Evolutionary conservation across 768 basidiomycete genomes (phyloP), one percentile per base, ranked within the genome.

Genomic region (Rhodosporidiobolus odoratus): DNA sequence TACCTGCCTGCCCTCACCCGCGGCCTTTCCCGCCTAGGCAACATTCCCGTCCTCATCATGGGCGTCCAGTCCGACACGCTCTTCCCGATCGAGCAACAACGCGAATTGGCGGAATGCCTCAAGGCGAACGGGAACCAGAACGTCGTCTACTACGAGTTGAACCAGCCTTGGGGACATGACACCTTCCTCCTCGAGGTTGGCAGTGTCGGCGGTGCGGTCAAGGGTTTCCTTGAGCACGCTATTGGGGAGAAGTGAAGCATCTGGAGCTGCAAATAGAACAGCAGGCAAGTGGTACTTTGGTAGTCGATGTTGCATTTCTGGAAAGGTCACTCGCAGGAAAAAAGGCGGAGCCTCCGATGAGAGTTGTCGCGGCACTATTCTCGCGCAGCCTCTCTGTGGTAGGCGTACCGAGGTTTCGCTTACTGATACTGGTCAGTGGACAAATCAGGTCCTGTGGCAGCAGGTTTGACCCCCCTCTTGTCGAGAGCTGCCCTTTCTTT

Each of bases 161-260:
- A 95, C 35, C 94, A 95, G 15, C 94, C 98, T n/a, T 98, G 93
- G 94, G 96, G 96, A 2, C 95, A 99, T 77, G 95, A 99, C 80
- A 97, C 93, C 30, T 97, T 97, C 82, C 82, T 98, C 87, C 89
- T 96, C 75, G 93, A 96, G 78, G 86, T 91, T 15, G 82, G 88
- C 70, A 93, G 92, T 76, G 91, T 97, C 0, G 92, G 92, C 15
- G 89, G 92, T 2, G 93, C 92, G 2, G 88, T 97, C 65, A 84
- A 90, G 70, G 93, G 93, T 0, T 95, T 96, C 82, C 81, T 96
- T 7, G 64, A 65, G 64, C 41, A 41, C 23, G 64, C 57, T n/a
- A 27, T 38, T 13, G 35, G 6, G 5, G 25, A n/a, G 23, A 37
- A 13, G 7, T 58, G 38, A 41, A 41, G 27, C 23, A 32, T 9